These are phyloP conservation scores for Colletotrichum horii DNA, from an alignment of 2,329 filamentous ascomycete species.

Conservation along the genomic window DNA sequence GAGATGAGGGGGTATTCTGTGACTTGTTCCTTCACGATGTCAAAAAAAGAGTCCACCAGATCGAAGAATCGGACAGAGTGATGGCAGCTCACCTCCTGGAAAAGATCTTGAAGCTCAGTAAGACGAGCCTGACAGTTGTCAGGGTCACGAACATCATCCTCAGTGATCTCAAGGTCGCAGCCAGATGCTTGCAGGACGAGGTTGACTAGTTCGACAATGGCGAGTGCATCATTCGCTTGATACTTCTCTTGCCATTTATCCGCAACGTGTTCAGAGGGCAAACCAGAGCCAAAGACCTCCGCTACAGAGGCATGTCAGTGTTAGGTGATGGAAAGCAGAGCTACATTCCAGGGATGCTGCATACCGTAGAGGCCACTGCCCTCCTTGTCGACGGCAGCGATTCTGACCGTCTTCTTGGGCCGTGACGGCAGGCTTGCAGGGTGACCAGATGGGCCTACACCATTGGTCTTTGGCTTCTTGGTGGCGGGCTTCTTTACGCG, in stretches of 20 bases:
- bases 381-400: constrained; percentile 52
- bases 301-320: constrained; percentile 44
- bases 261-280: constrained; percentile 61
- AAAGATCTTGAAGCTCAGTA: constrained; percentile 85
- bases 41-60: constrained; percentile 24
- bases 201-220: constrained; percentile 69
- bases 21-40: constrained; percentile 65
- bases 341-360: constrained; percentile 26
- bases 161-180: constrained; percentile 78
- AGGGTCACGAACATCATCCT: constrained; percentile 85
- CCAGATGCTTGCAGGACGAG: constrained; percentile 76
- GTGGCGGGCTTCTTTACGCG: constrained; percentile 60
- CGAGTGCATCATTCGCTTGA: constrained; percentile 55
- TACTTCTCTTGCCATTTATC: constrained; percentile 66
- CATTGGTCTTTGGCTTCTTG: constrained; percentile 71
- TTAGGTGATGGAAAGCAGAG: constrained; percentile 26
- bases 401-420: constrained; percentile 61
- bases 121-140: constrained; percentile 84
- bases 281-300: constrained; percentile 67
- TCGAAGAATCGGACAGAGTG: neutral
- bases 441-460: constrained; percentile 38
- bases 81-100: constrained; percentile 69
- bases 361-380: constrained; percentile 62
- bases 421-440: constrained; percentile 53
- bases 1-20: constrained; percentile 92